Conservation (phyloP, 148 eudicot genomes). For the Agrostemma githago region DNA sequence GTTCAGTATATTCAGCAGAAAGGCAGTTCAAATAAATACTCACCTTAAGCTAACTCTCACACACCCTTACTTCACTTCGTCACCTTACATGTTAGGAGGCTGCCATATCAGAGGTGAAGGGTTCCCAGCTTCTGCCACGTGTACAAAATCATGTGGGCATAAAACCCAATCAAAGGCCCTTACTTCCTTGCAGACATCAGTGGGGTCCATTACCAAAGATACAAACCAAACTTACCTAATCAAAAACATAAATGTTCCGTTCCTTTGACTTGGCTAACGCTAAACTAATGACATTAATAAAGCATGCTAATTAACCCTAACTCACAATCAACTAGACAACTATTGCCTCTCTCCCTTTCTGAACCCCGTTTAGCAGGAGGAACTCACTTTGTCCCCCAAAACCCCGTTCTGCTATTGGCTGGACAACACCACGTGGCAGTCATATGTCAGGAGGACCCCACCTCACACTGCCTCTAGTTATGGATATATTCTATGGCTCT, state of each 20-base stretch:
- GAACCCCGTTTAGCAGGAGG: conserved; percentile 33
- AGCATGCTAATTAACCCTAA: conserved; percentile 12
- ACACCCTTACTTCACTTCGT: conserved; percentile 11
- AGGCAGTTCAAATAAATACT: conserved; percentile 21
- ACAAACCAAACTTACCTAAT: conserved; percentile 7
- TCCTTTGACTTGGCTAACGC: background rate
- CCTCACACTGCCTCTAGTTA: conserved; percentile 47
- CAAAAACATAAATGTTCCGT: conserved; percentile 10
- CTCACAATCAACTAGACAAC: conserved; percentile 7
- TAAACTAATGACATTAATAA: conserved; percentile 7
- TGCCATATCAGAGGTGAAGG: conserved; percentile 25
- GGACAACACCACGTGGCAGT: conserved; percentile 34
- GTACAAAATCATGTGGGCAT: conserved; percentile 31
- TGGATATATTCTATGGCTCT: conserved; percentile 46
- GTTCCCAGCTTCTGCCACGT: conserved; percentile 25
- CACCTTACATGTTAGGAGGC: conserved; percentile 26
- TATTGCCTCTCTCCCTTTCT: conserved; percentile 10
- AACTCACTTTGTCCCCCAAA: conserved; percentile 32
- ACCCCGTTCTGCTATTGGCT: conserved; percentile 23
- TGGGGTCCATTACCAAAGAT: conserved; percentile 21
- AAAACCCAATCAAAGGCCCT: conserved; percentile 24
- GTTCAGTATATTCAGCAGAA: conserved; percentile 26
- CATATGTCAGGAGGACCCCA: conserved; percentile 52
- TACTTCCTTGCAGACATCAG: conserved; percentile 21
- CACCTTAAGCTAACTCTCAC: conserved; percentile 1